Percentiles rank a stretch among this genome's conserved stretches.
Conservation (phyloP, 177 flowering plant species). For the Telopea speciosissima region DNA sequence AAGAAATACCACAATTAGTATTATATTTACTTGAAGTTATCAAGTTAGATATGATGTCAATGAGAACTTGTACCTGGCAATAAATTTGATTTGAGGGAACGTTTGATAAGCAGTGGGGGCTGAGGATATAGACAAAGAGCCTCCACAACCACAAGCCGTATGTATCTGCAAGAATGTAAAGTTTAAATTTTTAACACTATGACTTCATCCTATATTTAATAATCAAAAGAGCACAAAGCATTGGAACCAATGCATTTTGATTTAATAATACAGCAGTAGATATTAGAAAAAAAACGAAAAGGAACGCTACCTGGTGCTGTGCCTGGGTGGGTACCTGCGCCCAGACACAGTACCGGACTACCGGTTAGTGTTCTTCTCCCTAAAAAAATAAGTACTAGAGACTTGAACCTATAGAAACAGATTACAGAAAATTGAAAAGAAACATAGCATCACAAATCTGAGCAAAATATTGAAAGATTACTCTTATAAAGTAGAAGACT, state of each 20-base stretch:
- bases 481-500: background rate
- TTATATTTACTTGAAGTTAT: too few relatives aligned
- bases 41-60: too few relatives aligned
- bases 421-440: background rate
- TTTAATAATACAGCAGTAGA: background rate
- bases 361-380: too few relatives aligned
- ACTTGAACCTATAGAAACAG: background rate
- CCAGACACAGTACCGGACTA: too few relatives aligned
- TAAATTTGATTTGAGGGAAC: constrained; percentile 66
- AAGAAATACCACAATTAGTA: constrained; percentile 14
- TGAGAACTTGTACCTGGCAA: constrained; percentile 59
- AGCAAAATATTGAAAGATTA: background rate
- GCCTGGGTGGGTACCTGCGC: too few relatives aligned
- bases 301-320: too few relatives aligned
- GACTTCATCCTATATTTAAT: background rate
- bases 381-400: background rate
- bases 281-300: too few relatives aligned
- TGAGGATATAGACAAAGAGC: constrained; percentile 90
- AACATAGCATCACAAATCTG: background rate
- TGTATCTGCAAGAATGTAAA: constrained; percentile 47
- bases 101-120: constrained; percentile 91
- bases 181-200: background rate
- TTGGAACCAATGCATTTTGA: background rate
- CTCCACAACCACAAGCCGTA: constrained; percentile 80
- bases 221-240: background rate